These are phyloP conservation scores for Petrea volubilis DNA, from an alignment of 257 asterid species.

Conservation along the genomic window DNA sequence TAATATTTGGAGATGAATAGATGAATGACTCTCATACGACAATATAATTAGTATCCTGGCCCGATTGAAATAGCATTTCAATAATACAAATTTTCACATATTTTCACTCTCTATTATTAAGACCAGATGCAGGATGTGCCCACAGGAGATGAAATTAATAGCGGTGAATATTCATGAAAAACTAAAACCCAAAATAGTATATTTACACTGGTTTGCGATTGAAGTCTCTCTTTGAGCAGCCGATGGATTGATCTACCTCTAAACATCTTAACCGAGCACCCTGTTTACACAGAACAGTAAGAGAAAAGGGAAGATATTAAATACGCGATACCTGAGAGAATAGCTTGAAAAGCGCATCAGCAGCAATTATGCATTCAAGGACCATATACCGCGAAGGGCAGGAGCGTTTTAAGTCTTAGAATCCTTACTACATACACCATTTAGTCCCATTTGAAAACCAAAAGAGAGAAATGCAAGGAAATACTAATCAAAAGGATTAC, in stretches of 20 bases:
- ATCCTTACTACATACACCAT: not conserved
- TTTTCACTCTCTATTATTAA: not conserved
- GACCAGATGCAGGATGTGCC: not conserved
- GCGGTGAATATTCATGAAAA: not conserved
- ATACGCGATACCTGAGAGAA: not conserved
- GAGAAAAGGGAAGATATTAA: not conserved
- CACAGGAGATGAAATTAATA: not conserved
- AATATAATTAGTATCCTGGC: not conserved
- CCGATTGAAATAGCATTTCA: not conserved
- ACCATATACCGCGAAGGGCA: not conserved
- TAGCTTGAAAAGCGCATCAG: not conserved
- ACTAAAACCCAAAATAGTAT: not conserved
- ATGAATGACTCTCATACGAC: not conserved
- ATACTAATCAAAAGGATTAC: not conserved
- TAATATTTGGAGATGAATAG: constrained; percentile 2
- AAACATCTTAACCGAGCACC: constrained; percentile 34
- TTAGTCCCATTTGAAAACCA: not conserved
- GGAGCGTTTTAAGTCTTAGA: not conserved
- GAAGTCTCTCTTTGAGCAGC: constrained; percentile 39
- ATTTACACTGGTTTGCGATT: constrained; percentile 30
- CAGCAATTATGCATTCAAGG: not conserved
- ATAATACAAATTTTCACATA: not conserved
- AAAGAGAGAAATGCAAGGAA: not conserved
- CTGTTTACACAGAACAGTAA: constrained; percentile 16
- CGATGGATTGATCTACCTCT: constrained; percentile 44